A percentile compares a stretch with the other conserved stretches of the same genome.
Conservation (phyloP, 441 rosid genomes). For the Eruca vesicaria region DNA sequence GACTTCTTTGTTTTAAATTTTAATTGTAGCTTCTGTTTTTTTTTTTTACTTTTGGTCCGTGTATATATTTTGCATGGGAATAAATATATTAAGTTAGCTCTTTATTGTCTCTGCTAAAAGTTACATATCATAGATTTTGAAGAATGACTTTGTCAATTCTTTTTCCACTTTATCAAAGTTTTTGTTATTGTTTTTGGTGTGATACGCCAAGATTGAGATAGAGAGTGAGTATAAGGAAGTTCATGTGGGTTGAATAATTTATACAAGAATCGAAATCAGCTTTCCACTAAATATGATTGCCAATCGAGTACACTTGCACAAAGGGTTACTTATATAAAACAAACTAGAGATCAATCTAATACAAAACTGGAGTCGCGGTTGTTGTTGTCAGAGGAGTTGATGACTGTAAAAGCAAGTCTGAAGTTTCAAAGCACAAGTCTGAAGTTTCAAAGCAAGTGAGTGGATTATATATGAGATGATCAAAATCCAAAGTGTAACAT, state of each 20-base stretch:
- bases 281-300: no score
- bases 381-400: neutral
- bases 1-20: neutral
- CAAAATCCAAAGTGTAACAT: neutral
- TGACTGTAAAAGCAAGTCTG: neutral
- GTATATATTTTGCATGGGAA: slow-evolving; percentile 12
- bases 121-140: neutral
- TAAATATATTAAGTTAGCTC: neutral
- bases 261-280: no score
- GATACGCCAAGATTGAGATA: neutral
- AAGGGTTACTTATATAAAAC: neutral
- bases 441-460: neutral
- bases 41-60: neutral
- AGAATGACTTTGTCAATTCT: neutral
- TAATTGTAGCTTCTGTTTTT: neutral
- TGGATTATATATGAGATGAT: neutral
- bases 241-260: no score
- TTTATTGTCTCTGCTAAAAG: no score
- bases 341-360: neutral
- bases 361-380: neutral
- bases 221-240: neutral
- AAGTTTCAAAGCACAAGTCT: neutral
- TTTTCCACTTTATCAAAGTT: no score
- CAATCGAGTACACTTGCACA: no score
- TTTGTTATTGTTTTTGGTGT: neutral